Evolutionary conservation across 257 asterid species (phyloP).

Genomic region (Solanum arcanum): DNA sequence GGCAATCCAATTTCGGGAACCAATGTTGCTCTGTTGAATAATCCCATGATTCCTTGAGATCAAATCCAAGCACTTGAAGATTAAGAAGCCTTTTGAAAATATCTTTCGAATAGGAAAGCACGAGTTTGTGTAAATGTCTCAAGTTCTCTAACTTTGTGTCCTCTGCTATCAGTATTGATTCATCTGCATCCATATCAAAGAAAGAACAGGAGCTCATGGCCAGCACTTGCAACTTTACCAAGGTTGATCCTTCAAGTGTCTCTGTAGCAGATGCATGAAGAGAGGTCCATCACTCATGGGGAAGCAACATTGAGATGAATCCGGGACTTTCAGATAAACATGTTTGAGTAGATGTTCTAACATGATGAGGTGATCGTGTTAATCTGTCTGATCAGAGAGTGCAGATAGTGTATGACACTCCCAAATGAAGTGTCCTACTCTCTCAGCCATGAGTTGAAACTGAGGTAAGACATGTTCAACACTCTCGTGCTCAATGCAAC

Average conservation of each 20-base stretch:
- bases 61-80: background rate
- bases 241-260: background rate
- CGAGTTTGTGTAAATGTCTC: background rate
- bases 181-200: background rate
- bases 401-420: too few relatives aligned
- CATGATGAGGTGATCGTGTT: too few relatives aligned
- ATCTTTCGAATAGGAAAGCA: background rate
- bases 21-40: background rate
- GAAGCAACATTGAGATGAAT: too few relatives aligned
- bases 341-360: too few relatives aligned
- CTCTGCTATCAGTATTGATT: background rate
- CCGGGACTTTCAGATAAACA: too few relatives aligned
- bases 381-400: too few relatives aligned
- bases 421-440: too few relatives aligned
- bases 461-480: too few relatives aligned
- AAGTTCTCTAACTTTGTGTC: background rate
- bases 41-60: background rate
- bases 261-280: too few relatives aligned
- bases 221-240: background rate
- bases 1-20: background rate
- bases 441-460: too few relatives aligned
- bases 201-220: background rate
- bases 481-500: too few relatives aligned
- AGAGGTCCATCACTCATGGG: too few relatives aligned
- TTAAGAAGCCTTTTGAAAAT: background rate